A percentile compares a stretch with the other conserved stretches of the same genome.
Conservation (phyloP, 305 asterid species). For the Fraxinus ornus region DNA sequence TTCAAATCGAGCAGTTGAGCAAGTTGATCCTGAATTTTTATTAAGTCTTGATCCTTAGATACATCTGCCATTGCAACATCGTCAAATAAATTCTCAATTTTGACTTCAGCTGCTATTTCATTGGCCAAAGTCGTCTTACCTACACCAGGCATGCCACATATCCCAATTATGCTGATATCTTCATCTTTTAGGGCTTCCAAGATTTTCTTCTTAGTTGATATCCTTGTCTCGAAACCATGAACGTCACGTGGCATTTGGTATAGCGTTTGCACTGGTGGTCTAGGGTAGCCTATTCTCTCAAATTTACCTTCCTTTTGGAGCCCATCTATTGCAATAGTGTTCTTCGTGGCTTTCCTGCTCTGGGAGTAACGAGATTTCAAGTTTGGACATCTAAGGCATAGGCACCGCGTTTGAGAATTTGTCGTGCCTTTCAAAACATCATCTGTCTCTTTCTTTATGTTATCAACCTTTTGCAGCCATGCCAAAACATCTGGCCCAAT, state of each 20-base stretch:
- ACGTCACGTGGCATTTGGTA: background rate
- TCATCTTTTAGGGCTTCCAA: conserved; percentile 9
- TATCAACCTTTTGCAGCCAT: conserved; percentile 16
- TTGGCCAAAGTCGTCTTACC: background rate
- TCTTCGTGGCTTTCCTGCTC: conserved; percentile 25
- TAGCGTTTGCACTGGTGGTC: background rate
- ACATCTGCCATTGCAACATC: background rate
- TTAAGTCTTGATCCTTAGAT: background rate
- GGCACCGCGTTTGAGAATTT: background rate
- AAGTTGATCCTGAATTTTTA: conserved; percentile 25
- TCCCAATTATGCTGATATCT: conserved; percentile 19
- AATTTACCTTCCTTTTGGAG: background rate
- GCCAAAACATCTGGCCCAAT: background rate
- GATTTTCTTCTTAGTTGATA: conserved; percentile 14
- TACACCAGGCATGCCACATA: background rate
- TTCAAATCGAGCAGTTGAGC: conserved; percentile 24
- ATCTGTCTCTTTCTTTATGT: background rate
- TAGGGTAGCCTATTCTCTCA: background rate
- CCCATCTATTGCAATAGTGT: background rate
- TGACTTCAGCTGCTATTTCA: background rate
- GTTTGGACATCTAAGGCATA: background rate
- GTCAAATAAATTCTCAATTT: background rate
- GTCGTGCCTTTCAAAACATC: background rate
- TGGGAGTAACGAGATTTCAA: conserved; percentile 8
- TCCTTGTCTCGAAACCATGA: conserved; percentile 28